Evolutionary conservation across 257 asterid species (phyloP).

Genomic region (Petunia axillaris): DNA sequence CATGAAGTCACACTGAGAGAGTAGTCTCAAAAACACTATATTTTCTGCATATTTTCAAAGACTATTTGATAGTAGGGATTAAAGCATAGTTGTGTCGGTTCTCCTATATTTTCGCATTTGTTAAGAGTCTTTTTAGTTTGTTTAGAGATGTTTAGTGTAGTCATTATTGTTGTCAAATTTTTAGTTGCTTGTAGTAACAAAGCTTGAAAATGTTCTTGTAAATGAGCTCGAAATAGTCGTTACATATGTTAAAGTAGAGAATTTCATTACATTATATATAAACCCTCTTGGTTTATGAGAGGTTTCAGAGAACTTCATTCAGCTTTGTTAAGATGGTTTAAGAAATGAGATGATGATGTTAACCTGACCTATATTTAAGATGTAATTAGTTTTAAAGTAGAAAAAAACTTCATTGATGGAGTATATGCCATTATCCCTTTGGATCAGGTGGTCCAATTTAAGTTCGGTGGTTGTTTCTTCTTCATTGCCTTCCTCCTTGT

Average conservation of each 20-base stretch:
- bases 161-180: conserved; percentile 5
- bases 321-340: neutral
- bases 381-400: neutral
- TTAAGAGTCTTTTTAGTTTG: neutral
- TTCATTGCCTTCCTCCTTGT: neutral
- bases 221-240: conserved; percentile 1
- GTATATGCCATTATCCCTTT: neutral
- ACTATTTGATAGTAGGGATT: neutral
- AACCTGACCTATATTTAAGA: neutral
- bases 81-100: neutral
- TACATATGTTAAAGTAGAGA: neutral
- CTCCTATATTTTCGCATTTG: neutral
- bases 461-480: neutral
- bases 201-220: neutral
- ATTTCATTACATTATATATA: neutral
- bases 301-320: neutral
- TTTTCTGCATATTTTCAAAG: neutral
- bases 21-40: neutral
- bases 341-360: neutral
- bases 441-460: neutral
- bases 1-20: neutral
- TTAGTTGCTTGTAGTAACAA: neutral
- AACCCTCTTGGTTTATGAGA: neutral
- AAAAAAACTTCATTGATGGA: neutral
- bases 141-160: neutral